Percentiles rank a stretch among this genome's conserved stretches.
Conservation (phyloP, 192 early-diverging fungal species). For the Coemansia erecta region DNA sequence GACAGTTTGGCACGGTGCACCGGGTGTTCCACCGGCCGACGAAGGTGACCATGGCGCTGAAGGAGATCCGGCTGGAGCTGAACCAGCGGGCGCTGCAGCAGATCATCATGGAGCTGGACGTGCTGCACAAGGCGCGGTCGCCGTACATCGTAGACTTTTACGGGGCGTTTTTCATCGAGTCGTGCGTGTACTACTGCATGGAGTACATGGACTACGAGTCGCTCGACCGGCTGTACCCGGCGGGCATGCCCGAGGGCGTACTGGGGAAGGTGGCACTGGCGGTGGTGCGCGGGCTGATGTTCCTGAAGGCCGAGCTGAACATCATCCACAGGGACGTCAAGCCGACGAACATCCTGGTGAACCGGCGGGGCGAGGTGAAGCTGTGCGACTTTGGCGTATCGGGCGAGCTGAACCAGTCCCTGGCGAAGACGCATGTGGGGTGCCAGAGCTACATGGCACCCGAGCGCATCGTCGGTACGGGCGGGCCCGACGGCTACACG, state of each 20-base stretch:
- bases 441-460: slow-evolving; percentile 98
- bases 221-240: slow-evolving; percentile 78
- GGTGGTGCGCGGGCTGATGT: slow-evolving; percentile 78
- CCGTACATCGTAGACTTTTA: slow-evolving; percentile 97
- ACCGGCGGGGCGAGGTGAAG: slow-evolving; percentile 84
- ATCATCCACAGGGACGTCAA: slow-evolving; percentile 97
- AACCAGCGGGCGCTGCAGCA: slow-evolving; percentile 85
- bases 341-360: slow-evolving; percentile 91
- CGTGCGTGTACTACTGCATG: slow-evolving; percentile 97
- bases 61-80: slow-evolving; percentile 92
- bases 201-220: slow-evolving; percentile 98
- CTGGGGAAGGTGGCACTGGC: slow-evolving; percentile 72
- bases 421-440: slow-evolving; percentile 92
- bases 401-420: slow-evolving; percentile 80
- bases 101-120: slow-evolving; percentile 95
- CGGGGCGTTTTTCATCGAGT: slow-evolving; percentile 94
- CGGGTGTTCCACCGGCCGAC: slow-evolving; percentile 85
- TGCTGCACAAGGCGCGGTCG: slow-evolving; percentile 83
- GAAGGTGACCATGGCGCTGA: slow-evolving; percentile 84
- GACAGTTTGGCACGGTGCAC: slow-evolving; percentile 93
- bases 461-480: slow-evolving; percentile 72
- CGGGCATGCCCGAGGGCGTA: slow-evolving; percentile 79
- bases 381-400: slow-evolving; percentile 97
- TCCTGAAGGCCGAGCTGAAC: slow-evolving; percentile 81
- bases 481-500: slow-evolving; percentile 65